phyloP scores from a whole-genome alignment of 805 yeast species.

The Limtongia smithiae region DNA sequence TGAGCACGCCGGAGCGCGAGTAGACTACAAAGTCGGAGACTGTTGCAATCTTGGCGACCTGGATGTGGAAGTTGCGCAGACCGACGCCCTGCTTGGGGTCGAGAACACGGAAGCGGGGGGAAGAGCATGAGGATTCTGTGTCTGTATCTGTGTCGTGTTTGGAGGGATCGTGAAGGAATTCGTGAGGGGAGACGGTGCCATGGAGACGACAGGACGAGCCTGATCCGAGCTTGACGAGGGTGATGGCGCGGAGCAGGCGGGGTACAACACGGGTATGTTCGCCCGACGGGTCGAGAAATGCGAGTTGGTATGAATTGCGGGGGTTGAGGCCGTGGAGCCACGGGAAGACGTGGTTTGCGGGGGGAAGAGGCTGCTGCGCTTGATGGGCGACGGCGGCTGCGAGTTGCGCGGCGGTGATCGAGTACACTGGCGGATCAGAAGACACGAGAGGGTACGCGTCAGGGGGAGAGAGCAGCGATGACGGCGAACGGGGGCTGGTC shows the following conservation, averaged over 20 bases:
- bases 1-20: slow-evolving; percentile 37
- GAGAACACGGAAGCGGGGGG: slow-evolving; percentile 55
- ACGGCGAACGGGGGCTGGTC: neutral
- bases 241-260: slow-evolving; percentile 16
- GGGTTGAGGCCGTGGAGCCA: slow-evolving; percentile 82
- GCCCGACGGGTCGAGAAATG: slow-evolving; percentile 40
- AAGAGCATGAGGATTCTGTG: too few species aligned
- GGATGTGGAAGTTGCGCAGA: slow-evolving; percentile 80
- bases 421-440: slow-evolving; percentile 20
- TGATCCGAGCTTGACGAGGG: slow-evolving; percentile 23
- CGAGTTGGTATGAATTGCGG: slow-evolving; percentile 52
- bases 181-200: slow-evolving; percentile 29
- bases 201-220: slow-evolving; percentile 9
- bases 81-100: slow-evolving; percentile 74
- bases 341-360: slow-evolving; percentile 70
- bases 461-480: slow-evolving; percentile 20
- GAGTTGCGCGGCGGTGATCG: slow-evolving; percentile 20
- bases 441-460: slow-evolving; percentile 9
- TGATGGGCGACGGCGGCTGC: slow-evolving; percentile 32
- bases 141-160: slow-evolving; percentile 2
- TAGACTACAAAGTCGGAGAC: slow-evolving; percentile 77
- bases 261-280: slow-evolving; percentile 32
- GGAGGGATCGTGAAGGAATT: slow-evolving; percentile 20
- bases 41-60: slow-evolving; percentile 72
- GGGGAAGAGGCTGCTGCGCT: slow-evolving; percentile 49